A percentile compares a stretch with the other conserved stretches of the same genome.
Conservation (phyloP, 2,329 filamentous ascomycete species). For the Colletotrichum lindemuthianum region DNA sequence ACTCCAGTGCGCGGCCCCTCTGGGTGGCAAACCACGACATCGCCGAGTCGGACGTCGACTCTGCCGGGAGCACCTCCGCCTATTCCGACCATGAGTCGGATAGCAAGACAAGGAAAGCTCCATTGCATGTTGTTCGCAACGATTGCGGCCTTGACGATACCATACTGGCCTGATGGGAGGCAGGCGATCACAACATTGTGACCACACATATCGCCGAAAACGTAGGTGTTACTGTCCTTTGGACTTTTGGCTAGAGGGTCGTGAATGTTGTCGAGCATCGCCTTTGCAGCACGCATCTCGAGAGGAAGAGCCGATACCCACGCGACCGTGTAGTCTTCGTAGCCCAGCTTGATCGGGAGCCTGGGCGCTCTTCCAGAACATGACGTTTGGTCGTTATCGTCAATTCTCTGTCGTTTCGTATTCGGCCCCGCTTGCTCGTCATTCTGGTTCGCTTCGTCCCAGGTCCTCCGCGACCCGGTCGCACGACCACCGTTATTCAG, state of each 20-base stretch:
- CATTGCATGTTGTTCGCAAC: conserved; percentile 32
- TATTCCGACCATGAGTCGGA: conserved; percentile 42
- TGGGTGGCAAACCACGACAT: conserved; percentile 33
- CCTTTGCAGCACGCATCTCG: conserved; percentile 35
- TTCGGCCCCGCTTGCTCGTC: no score
- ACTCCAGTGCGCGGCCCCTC: conserved; percentile 26
- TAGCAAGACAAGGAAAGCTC: conserved; percentile 28
- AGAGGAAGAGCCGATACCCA: conserved; percentile 38
- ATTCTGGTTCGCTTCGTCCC: no score
- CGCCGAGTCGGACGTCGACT: conserved; percentile 45
- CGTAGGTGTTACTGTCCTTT: conserved; percentile 14
- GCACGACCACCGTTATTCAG: no score
- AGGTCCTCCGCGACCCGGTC: no score
- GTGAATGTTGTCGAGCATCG: conserved; percentile 37
- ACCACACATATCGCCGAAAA: background rate
- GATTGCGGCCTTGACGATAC: background rate
- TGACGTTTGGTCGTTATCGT: no score
- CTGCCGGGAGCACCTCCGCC: conserved; percentile 40
- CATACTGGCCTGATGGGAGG: conserved; percentile 20
- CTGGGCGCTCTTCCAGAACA: background rate
- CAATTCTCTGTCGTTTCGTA: no score
- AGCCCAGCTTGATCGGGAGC: background rate
- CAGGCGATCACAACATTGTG: conserved; percentile 30
- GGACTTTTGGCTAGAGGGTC: background rate
- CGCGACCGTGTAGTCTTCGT: conserved; percentile 35